Conservation (phyloP, 164 flowering plant genomes). For the Stephania cephalantha region DNA sequence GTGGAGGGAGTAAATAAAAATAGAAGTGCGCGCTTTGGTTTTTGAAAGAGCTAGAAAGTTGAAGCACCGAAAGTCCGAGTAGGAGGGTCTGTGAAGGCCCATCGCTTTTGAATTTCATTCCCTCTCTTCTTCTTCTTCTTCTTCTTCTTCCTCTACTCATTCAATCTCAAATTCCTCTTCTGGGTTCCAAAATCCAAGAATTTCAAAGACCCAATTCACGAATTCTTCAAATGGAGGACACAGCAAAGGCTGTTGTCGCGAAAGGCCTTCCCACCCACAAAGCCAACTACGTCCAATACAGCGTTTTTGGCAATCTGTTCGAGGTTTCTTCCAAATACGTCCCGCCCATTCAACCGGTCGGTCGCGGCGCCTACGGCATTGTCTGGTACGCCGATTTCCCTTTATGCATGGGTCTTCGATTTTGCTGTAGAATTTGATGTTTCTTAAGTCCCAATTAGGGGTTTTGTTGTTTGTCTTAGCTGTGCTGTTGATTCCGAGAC, state of each 20-base stretch:
- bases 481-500: slow-evolving; percentile 65
- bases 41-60: no score
- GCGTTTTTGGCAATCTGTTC: slow-evolving; percentile 50
- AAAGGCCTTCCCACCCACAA: slow-evolving; percentile 31
- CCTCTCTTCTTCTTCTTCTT: no score
- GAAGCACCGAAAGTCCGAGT: no score
- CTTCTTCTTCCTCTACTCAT: no score
- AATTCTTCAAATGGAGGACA: slow-evolving; percentile 3
- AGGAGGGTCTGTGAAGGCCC: no score
- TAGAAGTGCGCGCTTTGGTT: no score
- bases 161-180: no score
- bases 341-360: slow-evolving; percentile 62
- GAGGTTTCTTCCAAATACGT: slow-evolving; percentile 57
- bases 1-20: no score
- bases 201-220: no score
- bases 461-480: slow-evolving; percentile 25
- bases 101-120: no score
- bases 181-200: no score
- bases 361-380: slow-evolving; percentile 76
- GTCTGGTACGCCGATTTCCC: slow-evolving; percentile 40
- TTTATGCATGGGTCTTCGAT: no score
- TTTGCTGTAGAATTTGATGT: not conserved
- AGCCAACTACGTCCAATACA: slow-evolving; percentile 48
- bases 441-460: not conserved
- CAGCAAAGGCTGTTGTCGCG: slow-evolving; percentile 5